phyloP scores from a whole-genome alignment of 257 asterid species.

The Rauvolfia tetraphylla region DNA sequence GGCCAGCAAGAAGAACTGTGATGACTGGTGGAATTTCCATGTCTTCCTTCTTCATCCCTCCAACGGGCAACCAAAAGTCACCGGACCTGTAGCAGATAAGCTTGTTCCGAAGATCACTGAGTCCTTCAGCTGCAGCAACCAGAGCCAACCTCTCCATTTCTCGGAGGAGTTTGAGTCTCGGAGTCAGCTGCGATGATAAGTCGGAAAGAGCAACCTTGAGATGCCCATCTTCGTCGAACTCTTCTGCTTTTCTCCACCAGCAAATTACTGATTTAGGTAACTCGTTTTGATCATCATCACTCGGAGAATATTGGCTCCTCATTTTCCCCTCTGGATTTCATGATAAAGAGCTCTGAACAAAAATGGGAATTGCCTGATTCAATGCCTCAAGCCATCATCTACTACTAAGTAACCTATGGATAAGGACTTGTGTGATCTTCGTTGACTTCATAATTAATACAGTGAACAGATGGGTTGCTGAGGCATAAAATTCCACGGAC shows the following conservation, averaged over 20 bases:
- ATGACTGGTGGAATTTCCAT: slow-evolving; percentile 44
- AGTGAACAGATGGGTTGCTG: no score
- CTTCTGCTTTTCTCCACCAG: slow-evolving; percentile 59
- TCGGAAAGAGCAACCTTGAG: slow-evolving; percentile 44
- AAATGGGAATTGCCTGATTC: background rate
- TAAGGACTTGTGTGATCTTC: background rate
- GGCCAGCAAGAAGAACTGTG: slow-evolving; percentile 46
- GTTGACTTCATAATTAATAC: background rate
- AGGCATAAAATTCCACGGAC: background rate
- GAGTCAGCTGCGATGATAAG: slow-evolving; percentile 46
- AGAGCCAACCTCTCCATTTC: slow-evolving; percentile 71
- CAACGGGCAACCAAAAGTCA: slow-evolving; percentile 65
- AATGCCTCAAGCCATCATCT: background rate
- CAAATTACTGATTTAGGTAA: slow-evolving; percentile 26
- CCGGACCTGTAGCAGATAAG: slow-evolving; percentile 54
- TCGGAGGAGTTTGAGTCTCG: slow-evolving; percentile 44
- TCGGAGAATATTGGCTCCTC: slow-evolving; percentile 32
- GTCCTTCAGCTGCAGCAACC: slow-evolving; percentile 43
- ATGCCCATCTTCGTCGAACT: slow-evolving; percentile 52
- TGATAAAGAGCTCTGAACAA: background rate
- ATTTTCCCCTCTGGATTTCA: slow-evolving; percentile 6
- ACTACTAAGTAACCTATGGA: background rate
- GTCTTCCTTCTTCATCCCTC: slow-evolving; percentile 61
- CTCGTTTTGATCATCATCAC: slow-evolving; percentile 50
- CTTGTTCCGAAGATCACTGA: slow-evolving; percentile 52